Evolutionary conservation across 768 basidiomycete species (phyloP).

Genomic region (Clathrus columnatus): DNA sequence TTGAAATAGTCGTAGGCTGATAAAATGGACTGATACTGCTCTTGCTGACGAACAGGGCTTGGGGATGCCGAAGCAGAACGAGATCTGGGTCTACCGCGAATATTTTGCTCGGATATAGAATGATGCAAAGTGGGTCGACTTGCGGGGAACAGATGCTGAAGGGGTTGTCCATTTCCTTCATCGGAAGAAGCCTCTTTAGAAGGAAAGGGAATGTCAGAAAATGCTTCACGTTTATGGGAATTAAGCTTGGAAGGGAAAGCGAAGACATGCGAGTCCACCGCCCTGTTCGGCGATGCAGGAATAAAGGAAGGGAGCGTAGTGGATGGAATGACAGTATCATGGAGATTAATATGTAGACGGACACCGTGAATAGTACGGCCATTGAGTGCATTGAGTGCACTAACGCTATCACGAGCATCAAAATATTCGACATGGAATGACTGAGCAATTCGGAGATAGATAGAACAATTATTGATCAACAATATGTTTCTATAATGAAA

Average conservation of each 20-base stretch:
- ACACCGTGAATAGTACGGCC: constrained; percentile 42
- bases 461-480: not conserved
- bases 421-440: constrained; percentile 59
- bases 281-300: not conserved
- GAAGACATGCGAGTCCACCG: not conserved
- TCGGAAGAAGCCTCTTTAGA: not conserved
- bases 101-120: constrained; percentile 4
- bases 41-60: not conserved
- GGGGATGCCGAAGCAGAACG: not conserved
- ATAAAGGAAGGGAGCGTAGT: not conserved
- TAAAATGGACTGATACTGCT: not conserved
- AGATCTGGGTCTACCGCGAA: constrained; percentile 3
- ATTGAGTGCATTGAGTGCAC: constrained; percentile 43
- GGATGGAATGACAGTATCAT: constrained; percentile 12
- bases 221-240: not conserved
- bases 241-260: constrained; percentile 9
- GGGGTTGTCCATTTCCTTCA: not conserved
- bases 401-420: constrained; percentile 50
- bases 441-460: constrained; percentile 14
- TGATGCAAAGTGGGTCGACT: not conserved
- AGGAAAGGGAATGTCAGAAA: not conserved
- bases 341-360: constrained; percentile 37
- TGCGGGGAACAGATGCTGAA: not conserved
- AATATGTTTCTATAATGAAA: not conserved
- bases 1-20: not conserved